Percentiles rank a stretch among this genome's conserved stretches.
Conservation (phyloP, 2,329 filamentous ascomycete genomes). For the Mycosphaerella arachidis region DNA sequence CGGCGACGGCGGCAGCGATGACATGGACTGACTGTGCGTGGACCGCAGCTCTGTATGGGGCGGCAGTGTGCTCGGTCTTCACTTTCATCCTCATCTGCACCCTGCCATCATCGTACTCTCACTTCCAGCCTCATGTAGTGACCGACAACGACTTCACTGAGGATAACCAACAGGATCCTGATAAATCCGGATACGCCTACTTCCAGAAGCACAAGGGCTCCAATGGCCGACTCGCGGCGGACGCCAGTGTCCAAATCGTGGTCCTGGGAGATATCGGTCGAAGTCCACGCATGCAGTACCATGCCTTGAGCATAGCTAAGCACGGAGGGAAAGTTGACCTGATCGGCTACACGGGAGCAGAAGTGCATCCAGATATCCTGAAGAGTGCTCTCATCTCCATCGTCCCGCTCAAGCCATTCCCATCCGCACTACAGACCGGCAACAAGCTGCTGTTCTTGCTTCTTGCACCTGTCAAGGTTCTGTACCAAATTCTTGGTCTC, state of each 20-base stretch:
- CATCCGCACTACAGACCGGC: slow-evolving; percentile 60
- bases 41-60: slow-evolving; percentile 39
- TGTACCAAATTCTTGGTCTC: slow-evolving; percentile 73
- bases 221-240: slow-evolving; percentile 30
- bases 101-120: slow-evolving; percentile 50
- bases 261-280: slow-evolving; percentile 93
- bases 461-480: slow-evolving; percentile 74
- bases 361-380: slow-evolving; percentile 72
- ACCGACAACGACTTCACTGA: slow-evolving; percentile 28
- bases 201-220: slow-evolving; percentile 24
- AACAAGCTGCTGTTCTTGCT: slow-evolving; percentile 71
- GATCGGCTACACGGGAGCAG: slow-evolving; percentile 84
- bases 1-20: slow-evolving; percentile 14
- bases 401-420: slow-evolving; percentile 64
- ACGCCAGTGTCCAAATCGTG: slow-evolving; percentile 68
- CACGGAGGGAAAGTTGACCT: slow-evolving; percentile 76
- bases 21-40: slow-evolving; percentile 26
- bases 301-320: slow-evolving; percentile 85
- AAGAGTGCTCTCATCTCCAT: slow-evolving; percentile 66
- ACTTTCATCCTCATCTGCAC: slow-evolving; percentile 48
- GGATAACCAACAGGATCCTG: slow-evolving; percentile 20
- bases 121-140: slow-evolving; percentile 30
- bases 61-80: slow-evolving; percentile 44
- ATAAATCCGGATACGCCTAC: slow-evolving; percentile 31
- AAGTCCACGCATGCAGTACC: slow-evolving; percentile 97